Percentiles rank a stretch among this genome's conserved stretches.
These are phyloP conservation scores for Paramecium caudatum DNA, from an alignment of 73 alveolate genomes.

Conservation along the genomic window DNA sequence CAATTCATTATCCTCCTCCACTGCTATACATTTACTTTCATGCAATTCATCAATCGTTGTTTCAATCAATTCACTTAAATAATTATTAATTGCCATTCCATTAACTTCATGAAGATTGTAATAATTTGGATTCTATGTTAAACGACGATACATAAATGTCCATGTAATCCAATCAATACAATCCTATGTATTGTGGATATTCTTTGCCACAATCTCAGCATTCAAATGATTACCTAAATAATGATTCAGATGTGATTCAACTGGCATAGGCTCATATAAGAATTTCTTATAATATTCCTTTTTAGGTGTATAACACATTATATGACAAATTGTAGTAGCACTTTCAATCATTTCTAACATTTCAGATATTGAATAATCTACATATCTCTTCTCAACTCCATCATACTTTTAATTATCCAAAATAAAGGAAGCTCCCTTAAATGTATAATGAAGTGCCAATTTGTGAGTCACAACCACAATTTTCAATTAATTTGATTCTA, in stretches of 20 bases:
- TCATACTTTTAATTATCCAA: slow-evolving; percentile 96
- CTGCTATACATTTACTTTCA: slow-evolving; percentile 71
- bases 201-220: slow-evolving; percentile 97
- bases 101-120: slow-evolving; percentile 96
- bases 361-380: slow-evolving; percentile 99
- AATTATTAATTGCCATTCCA: slow-evolving; percentile 80
- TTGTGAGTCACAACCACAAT: slow-evolving; percentile 31
- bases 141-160: slow-evolving; percentile 99
- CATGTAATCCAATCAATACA: slow-evolving; percentile 99
- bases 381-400: slow-evolving; percentile 93
- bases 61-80: slow-evolving; percentile 71
- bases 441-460: slow-evolving; percentile 61
- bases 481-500: slow-evolving; percentile 60
- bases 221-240: slow-evolving; percentile 96
- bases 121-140: slow-evolving; percentile 99
- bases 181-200: slow-evolving; percentile 95
- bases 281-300: slow-evolving; percentile 98
- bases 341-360: slow-evolving; percentile 97
- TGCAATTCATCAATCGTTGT: slow-evolving; percentile 64
- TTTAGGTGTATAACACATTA: slow-evolving; percentile 83
- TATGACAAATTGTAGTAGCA: slow-evolving; percentile 89
- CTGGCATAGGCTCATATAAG: slow-evolving; percentile 98
- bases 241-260: slow-evolving; percentile 96
- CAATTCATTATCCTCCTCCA: slow-evolving; percentile 68
- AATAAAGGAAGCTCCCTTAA: slow-evolving; percentile 79